Base-by-base conservation (phyloP, 2,329 filamentous ascomycete genomes). In the Aspergillus alliaceus region DNA sequence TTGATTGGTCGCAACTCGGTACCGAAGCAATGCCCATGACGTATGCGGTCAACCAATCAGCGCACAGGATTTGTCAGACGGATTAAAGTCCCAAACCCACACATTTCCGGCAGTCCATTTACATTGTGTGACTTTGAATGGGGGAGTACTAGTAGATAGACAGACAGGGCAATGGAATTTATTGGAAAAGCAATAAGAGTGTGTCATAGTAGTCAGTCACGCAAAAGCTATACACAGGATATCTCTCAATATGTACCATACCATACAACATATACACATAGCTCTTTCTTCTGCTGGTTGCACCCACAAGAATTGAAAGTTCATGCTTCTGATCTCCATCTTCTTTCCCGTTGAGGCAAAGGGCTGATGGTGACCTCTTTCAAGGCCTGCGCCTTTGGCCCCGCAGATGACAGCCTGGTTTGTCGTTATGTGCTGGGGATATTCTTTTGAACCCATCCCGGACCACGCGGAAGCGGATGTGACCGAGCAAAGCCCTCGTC, bases 371-470 rank as follows among this genome's bases (percentile, higher is more conserved):
- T 64, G 14, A 58, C 59, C 27, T 64, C 66, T n/a, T 64, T 54
- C 55, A 66, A 32, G 4, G 40, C 59, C 53, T 62, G 65, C 24
- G 61, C 32, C n/a, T 54, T 52, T 24, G 34, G 56, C 1, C 50
- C 54, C 11, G 58, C 55, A 15, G 70, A 69, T 34, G 62, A 62
- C n/a, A 59, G 63, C 24, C 65, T 60, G 22, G 60, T 64, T 25
- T 57, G 57, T 29, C 60, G 48, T 20, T 60, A 60, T 9, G 62
- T 63, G 2, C n/a, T 42, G 4, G 61, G 57, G 44, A 56, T n/a
- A 12, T 57, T 57, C 49, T 69, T 73, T 48, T 68, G 66, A 46
- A 71, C 66, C 70, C 69, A 72, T 6, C 69, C 65, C 4, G 65
- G 59, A 2, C 66, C 71, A 6, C 57, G 58, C 1, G 69, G 67